A percentile compares a stretch with the other conserved stretches of the same genome.
phyloP scores from a whole-genome alignment of 73 alveolate genomes.

The Tetrahymena malaccensis region DNA sequence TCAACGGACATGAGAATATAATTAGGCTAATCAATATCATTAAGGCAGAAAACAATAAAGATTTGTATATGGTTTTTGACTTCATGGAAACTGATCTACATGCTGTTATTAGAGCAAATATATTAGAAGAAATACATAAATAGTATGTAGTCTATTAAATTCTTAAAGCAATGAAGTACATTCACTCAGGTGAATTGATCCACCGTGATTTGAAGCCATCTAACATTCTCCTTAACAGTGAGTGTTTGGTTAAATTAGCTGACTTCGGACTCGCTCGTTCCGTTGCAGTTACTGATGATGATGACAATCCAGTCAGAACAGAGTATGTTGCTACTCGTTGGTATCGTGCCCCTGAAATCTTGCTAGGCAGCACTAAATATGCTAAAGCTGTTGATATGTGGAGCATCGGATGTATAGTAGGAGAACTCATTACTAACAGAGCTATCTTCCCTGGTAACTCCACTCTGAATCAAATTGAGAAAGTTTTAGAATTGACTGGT shows the following conservation, averaged over 20 bases:
- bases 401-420: constrained; percentile 93
- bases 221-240: constrained; percentile 75
- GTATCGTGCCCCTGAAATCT: constrained; percentile 92
- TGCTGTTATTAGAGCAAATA: constrained; percentile 96
- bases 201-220: constrained; percentile 88
- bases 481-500: constrained; percentile 74
- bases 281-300: constrained; percentile 50
- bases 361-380: constrained; percentile 76
- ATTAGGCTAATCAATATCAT: constrained; percentile 86
- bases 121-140: constrained; percentile 84
- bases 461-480: constrained; percentile 64
- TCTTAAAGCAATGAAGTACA: constrained; percentile 85
- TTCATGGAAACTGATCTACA: constrained; percentile 97
- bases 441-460: constrained; percentile 86
- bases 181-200: constrained; percentile 81
- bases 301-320: constrained; percentile 71
- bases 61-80: constrained; percentile 87
- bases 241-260: constrained; percentile 81
- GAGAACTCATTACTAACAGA: constrained; percentile 75
- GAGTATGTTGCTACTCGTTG: constrained; percentile 94
- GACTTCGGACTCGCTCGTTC: constrained; percentile 87
- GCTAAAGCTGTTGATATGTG: constrained; percentile 95
- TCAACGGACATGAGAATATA: constrained; percentile 88
- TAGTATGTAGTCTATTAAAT: constrained; percentile 89
- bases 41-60: constrained; percentile 92